These are phyloP conservation scores for Vitis hybrid DNA, from an alignment of 177 flowering plant genomes.

Conservation along the genomic window DNA sequence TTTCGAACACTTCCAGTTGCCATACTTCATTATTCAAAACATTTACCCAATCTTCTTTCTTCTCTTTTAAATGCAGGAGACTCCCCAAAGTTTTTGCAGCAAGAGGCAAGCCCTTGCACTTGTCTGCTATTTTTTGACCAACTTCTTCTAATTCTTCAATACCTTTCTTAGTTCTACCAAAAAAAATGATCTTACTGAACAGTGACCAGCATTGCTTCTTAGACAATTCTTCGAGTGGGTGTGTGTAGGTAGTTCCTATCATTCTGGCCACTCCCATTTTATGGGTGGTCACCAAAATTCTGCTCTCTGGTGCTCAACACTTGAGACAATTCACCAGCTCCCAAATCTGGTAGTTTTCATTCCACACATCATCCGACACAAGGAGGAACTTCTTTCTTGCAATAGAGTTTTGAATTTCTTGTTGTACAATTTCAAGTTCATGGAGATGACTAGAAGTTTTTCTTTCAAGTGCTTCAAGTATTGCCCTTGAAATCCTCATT, in stretches of 20 bases:
- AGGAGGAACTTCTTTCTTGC: conserved; percentile 4
- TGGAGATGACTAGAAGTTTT: neutral
- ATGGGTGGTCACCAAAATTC: conserved; percentile 8
- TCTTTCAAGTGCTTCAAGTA: conserved; percentile 7
- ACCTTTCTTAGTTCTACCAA: neutral
- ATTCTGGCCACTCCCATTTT: neutral
- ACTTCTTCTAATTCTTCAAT: neutral
- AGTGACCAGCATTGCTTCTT: conserved; percentile 12
- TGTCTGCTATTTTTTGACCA: conserved; percentile 10
- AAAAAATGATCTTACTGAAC: conserved; percentile 3
- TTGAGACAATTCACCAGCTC: conserved; percentile 7
- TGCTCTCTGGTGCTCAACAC: conserved; percentile 21
- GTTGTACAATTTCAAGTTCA: neutral
- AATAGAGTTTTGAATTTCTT: neutral
- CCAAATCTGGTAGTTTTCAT: conserved; percentile 13
- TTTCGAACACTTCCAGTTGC: too few relatives aligned
- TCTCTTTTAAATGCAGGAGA: conserved; percentile 1
- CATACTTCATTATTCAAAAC: too few relatives aligned
- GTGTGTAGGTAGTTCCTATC: neutral
- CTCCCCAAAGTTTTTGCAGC: conserved; percentile 16
- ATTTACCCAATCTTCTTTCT: conserved; percentile 3
- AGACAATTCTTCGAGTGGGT: neutral
- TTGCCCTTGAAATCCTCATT: conserved; percentile 19
- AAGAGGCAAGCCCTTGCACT: conserved; percentile 22
- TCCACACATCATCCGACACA: conserved; percentile 1